Percentiles rank a stretch among this genome's conserved stretches.
These are phyloP conservation scores for Akanthomyces muscarius DNA, from an alignment of 2,329 filamentous ascomycete genomes.

Conservation along the genomic window DNA sequence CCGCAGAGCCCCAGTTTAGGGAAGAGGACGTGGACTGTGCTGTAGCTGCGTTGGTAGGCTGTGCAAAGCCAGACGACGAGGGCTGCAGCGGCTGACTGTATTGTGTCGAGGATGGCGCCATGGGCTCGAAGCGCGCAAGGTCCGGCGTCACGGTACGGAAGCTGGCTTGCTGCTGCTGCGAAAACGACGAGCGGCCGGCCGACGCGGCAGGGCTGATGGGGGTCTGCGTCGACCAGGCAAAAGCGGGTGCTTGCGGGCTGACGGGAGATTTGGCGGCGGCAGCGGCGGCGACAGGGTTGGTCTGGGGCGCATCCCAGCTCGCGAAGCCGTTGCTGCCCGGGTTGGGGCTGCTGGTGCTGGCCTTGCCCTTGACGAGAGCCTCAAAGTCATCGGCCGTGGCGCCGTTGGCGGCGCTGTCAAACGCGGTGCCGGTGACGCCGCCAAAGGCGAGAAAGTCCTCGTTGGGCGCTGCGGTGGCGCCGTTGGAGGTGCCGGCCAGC, in stretches of 20 bases:
- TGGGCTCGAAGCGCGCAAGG: conserved; percentile 49
- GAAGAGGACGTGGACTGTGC: conserved; percentile 34
- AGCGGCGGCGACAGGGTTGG: conserved; percentile 26
- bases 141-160: conserved; percentile 59
- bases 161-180: conserved; percentile 31
- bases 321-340: conserved; percentile 38
- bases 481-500: conserved; percentile 58
- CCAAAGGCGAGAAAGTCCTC: conserved; percentile 70
- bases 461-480: conserved; percentile 44
- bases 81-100: conserved; percentile 59
- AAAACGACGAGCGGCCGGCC: conserved; percentile 3
- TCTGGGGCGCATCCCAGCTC: conserved; percentile 47
- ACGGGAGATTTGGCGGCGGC: conserved; percentile 32
- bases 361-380: conserved; percentile 72
- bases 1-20: conserved; percentile 45
- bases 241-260: conserved; percentile 45
- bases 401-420: conserved; percentile 48
- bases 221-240: conserved; percentile 62
- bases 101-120: conserved; percentile 58
- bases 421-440: conserved; percentile 58
- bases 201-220: conserved; percentile 34
- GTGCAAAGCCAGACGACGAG: conserved; percentile 25
- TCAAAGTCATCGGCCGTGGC: conserved; percentile 75
- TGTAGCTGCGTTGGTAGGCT: conserved; percentile 23
- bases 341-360: conserved; percentile 24